Conservation (phyloP, 768 basidiomycete species). For the Tubosaeta brunneosetosa region DNA sequence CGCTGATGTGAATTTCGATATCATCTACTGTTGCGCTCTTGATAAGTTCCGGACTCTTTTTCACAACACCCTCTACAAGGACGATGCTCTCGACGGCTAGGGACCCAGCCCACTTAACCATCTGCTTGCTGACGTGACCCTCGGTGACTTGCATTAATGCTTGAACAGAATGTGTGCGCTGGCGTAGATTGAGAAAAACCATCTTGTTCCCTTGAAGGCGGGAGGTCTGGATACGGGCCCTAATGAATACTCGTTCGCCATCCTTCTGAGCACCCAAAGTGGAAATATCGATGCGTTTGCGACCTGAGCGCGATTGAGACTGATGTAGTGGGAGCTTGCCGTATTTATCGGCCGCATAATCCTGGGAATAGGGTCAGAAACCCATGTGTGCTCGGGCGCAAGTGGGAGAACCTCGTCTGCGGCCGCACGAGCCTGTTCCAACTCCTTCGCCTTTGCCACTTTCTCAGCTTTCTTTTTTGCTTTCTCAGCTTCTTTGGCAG, state of each 20-base stretch:
- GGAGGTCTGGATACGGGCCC: constrained; percentile 87
- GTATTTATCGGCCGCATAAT: constrained; percentile 75
- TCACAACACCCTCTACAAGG: constrained; percentile 79
- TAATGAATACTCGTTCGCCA: constrained; percentile 74
- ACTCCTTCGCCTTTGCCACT: constrained; percentile 72
- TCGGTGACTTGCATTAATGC: constrained; percentile 70
- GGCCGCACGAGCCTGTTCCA: constrained; percentile 66
- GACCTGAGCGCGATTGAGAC: constrained; percentile 71
- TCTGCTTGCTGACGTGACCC: constrained; percentile 87
- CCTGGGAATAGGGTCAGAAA: constrained; percentile 40
- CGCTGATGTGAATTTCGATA: constrained; percentile 79
- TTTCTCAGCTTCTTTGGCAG: constrained; percentile 87
- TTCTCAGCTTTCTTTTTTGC: constrained; percentile 85
- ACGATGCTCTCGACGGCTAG: constrained; percentile 87
- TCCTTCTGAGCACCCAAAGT: constrained; percentile 57
- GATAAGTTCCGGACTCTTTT: constrained; percentile 76
- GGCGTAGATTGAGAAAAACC: constrained; percentile 90
- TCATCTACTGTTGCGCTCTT: constrained; percentile 87
- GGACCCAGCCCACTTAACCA: constrained; percentile 87
- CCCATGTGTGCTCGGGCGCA: constrained; percentile 32
- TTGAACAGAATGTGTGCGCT: constrained; percentile 83
- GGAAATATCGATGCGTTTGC: constrained; percentile 59
- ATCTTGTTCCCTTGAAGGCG: constrained; percentile 94
- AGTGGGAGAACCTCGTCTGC: constrained; percentile 43
- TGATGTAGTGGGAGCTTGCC: constrained; percentile 88